Conservation (phyloP, 257 asterid genomes). For the Nicotiana benthamiana region DNA sequence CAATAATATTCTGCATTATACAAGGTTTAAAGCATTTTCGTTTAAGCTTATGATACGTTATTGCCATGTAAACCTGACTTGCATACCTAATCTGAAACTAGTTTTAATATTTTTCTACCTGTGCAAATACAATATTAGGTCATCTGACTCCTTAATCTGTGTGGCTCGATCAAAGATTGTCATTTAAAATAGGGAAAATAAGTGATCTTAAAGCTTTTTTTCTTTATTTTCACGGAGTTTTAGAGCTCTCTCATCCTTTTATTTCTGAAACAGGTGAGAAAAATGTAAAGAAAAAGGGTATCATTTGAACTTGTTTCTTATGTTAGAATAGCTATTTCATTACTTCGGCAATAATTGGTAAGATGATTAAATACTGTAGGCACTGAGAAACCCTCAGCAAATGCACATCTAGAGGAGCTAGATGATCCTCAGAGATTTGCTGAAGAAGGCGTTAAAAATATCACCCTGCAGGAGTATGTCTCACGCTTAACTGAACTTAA, state of each 20-base stretch:
- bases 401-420: constrained; percentile 49
- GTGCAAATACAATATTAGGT: neutral
- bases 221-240: neutral
- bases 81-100: neutral
- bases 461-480: constrained; percentile 65
- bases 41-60: neutral
- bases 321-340: neutral
- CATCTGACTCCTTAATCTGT: neutral
- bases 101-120: neutral
- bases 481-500: constrained; percentile 58
- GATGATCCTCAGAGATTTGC: constrained; percentile 40
- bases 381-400: constrained; percentile 33
- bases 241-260: neutral
- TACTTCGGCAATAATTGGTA: neutral
- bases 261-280: neutral
- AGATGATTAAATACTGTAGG: constrained; percentile 30
- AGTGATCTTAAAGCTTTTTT: neutral
- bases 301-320: constrained; percentile 6
- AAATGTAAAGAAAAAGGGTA: neutral
- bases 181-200: neutral
- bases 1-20: neutral
- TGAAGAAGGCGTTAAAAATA: constrained; percentile 45
- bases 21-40: neutral
- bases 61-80: neutral
- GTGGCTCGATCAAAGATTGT: neutral